Evolutionary conservation across 2,329 filamentous ascomycete genomes (phyloP).

Genomic region (Lithohypha guttulata): DNA sequence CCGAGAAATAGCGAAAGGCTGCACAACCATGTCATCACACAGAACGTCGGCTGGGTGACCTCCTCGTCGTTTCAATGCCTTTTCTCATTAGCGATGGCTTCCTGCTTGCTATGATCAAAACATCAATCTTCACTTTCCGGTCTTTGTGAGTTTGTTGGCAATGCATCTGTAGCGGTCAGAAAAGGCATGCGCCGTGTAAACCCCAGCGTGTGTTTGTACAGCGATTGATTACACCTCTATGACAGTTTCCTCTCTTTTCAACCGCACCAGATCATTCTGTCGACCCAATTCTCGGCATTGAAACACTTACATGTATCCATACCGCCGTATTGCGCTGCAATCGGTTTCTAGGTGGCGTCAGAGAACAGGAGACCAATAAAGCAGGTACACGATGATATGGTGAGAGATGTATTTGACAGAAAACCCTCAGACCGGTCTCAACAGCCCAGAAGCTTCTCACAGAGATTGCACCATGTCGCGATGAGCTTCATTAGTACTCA

Average conservation of each 20-base stretch:
- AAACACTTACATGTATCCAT: slow-evolving; percentile 1
- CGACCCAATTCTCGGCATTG: background rate
- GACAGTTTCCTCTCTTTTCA: background rate
- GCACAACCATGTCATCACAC: background rate
- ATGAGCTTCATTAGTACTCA: slow-evolving; percentile 1
- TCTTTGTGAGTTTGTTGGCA: background rate
- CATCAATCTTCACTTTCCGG: background rate
- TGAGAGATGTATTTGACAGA: background rate
- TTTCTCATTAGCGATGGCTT: slow-evolving; percentile 1
- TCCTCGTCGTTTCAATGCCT: slow-evolving; percentile 2
- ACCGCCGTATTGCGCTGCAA: background rate
- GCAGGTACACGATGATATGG: background rate
- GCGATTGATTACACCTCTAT: background rate
- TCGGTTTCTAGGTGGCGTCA: background rate
- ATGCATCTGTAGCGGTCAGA: background rate
- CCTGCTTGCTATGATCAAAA: background rate
- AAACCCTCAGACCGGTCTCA: too few relatives aligned
- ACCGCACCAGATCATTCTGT: slow-evolving; percentile 1
- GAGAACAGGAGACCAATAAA: background rate
- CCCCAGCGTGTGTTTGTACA: background rate
- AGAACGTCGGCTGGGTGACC: background rate
- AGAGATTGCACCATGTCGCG: too few relatives aligned
- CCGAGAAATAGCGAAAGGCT: background rate
- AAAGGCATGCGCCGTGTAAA: slow-evolving; percentile 1
- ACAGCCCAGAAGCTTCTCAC: too few relatives aligned